Percentiles rank a stretch among this genome's conserved stretches.
Conservation (phyloP, 768 basidiomycete genomes). For the Leccinum disarticulatum region DNA sequence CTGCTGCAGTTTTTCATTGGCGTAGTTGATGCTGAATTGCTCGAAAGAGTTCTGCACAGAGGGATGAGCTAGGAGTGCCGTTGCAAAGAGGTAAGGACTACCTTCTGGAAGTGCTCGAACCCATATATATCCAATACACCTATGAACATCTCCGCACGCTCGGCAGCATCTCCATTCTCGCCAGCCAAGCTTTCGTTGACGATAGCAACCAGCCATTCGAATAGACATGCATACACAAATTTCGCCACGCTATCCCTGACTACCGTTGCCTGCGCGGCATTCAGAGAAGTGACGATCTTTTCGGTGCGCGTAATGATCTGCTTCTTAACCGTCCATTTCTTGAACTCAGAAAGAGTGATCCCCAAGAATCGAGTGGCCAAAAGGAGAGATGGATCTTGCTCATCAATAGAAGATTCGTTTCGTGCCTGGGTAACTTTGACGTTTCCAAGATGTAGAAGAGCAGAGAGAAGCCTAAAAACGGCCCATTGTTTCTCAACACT, state of each 20-base stretch:
- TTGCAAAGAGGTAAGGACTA: slow-evolving; percentile 23
- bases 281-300: slow-evolving; percentile 90
- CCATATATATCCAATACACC: slow-evolving; percentile 98
- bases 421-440: slow-evolving; percentile 84
- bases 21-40: slow-evolving; percentile 99
- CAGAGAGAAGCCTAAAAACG: slow-evolving; percentile 90
- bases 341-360: slow-evolving; percentile 88
- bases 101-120: slow-evolving; percentile 97
- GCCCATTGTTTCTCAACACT: slow-evolving; percentile 98
- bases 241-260: slow-evolving; percentile 97
- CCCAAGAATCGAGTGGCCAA: slow-evolving; percentile 89
- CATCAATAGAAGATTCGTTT: slow-evolving; percentile 81
- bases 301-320: slow-evolving; percentile 93
- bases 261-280: slow-evolving; percentile 84
- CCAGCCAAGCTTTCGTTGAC: slow-evolving; percentile 97
- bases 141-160: slow-evolving; percentile 96
- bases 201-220: slow-evolving; percentile 97
- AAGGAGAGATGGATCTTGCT: slow-evolving; percentile 75
- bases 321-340: slow-evolving; percentile 98
- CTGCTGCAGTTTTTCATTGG: slow-evolving; percentile 97
- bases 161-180: slow-evolving; percentile 89
- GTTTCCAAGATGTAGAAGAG: slow-evolving; percentile 96
- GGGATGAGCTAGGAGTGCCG: slow-evolving; percentile 6
- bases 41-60: slow-evolving; percentile 78
- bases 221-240: slow-evolving; percentile 97